A percentile compares a stretch with the other conserved stretches of the same genome.
phyloP scores from a whole-genome alignment of 225 moss, liverwort and hornwort genomes.

The Antitrichia curtipendula region DNA sequence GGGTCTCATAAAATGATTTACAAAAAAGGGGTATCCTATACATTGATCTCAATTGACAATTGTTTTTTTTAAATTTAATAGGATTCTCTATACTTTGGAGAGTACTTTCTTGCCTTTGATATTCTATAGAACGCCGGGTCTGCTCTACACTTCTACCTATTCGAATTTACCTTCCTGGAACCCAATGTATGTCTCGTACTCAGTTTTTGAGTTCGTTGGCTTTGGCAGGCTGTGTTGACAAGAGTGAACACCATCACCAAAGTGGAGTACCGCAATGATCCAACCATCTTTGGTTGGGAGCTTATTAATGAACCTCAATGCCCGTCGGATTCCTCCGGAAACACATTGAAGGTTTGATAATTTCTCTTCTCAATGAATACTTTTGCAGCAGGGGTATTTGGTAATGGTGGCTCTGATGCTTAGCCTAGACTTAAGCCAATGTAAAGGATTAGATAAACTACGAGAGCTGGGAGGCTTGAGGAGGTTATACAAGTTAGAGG shows the following conservation, averaged over 20 bases:
- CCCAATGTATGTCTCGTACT: background rate
- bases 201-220: background rate
- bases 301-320: slow-evolving; percentile 50
- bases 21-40: no score
- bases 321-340: slow-evolving; percentile 19
- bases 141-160: background rate
- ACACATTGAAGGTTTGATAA: slow-evolving; percentile 1
- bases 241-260: slow-evolving; percentile 43
- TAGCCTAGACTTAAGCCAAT: background rate
- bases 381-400: background rate
- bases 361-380: background rate
- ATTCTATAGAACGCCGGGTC: background rate
- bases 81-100: no score
- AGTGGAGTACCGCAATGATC: slow-evolving; percentile 35
- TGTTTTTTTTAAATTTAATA: no score
- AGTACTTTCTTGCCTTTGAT: background rate
- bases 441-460: background rate
- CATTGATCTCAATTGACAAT: background rate
- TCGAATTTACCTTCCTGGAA: background rate
- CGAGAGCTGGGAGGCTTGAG: background rate
- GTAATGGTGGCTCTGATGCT: background rate
- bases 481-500: background rate
- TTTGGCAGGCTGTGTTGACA: slow-evolving; percentile 31
- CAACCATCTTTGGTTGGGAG: slow-evolving; percentile 46
- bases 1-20: background rate